A percentile compares a stretch with the other conserved stretches of the same genome.
phyloP scores from a whole-genome alignment of 2,329 filamentous ascomycete species.

The Aspergillus puulaauensis region DNA sequence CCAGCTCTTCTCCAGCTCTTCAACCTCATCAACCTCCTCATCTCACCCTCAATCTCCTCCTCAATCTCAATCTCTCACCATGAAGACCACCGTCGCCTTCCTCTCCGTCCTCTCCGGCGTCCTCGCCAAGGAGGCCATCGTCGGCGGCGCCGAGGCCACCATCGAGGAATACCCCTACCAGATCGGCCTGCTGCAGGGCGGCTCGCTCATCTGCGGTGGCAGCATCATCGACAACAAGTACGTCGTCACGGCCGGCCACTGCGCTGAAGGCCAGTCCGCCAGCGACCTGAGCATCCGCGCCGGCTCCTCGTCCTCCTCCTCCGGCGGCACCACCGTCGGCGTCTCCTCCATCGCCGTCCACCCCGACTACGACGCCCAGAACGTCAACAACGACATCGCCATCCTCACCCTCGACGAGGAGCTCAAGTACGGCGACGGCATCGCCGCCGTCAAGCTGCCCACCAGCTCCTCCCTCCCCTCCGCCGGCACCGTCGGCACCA shows the following conservation, averaged over 20 bases:
- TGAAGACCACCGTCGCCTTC: background rate
- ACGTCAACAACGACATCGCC: constrained; percentile 2
- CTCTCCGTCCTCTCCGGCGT: background rate
- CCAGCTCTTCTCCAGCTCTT: background rate
- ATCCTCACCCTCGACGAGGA: background rate
- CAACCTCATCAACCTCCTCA: background rate
- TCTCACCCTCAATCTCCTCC: background rate
- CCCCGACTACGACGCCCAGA: constrained; percentile 3
- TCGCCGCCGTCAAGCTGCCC: constrained; percentile 51
- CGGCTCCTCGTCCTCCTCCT: background rate
- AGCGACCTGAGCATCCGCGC: constrained; percentile 6
- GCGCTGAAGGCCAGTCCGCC: background rate
- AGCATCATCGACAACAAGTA: constrained; percentile 2
- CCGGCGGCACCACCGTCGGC: background rate
- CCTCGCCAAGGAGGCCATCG: background rate
- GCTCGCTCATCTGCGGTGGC: constrained; percentile 6
- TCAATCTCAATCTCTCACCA: background rate
- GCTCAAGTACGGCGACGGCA: background rate
- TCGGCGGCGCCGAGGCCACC: constrained; percentile 6
- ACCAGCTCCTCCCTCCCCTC: background rate
- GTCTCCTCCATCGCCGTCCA: background rate
- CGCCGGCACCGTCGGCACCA: background rate
- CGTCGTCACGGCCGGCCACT: constrained; percentile 9
- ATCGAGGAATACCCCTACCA: constrained; percentile 10
- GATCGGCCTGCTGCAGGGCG: constrained; percentile 2